phyloP scores from a whole-genome alignment of 805 yeast species.

The Nakazawaea wickerhamii region DNA sequence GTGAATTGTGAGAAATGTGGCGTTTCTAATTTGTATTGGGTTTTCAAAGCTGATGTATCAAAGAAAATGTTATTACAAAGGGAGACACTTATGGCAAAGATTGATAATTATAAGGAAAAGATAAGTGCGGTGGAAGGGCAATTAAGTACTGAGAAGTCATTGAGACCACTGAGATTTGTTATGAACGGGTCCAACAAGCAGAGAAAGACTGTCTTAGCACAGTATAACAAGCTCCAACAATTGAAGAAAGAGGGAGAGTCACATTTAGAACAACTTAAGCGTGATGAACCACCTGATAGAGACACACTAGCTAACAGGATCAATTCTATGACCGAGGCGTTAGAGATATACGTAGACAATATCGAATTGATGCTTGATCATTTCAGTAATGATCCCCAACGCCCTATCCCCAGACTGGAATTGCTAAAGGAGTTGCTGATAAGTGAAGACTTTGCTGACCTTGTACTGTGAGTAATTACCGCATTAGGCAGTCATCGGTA shows the following conservation, averaged over 20 bases:
- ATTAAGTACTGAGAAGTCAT: constrained; percentile 14
- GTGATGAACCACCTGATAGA: constrained; percentile 5
- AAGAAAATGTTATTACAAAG: constrained; percentile 14
- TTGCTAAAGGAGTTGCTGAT: not conserved
- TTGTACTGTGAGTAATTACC: not conserved
- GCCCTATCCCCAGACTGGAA: not conserved
- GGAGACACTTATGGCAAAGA: constrained; percentile 16
- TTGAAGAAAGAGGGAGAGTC: not conserved
- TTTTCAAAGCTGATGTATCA: constrained; percentile 30
- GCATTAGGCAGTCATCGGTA: not conserved
- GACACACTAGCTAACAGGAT: not conserved
- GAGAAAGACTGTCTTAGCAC: not conserved
- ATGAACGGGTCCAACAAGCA: not conserved
- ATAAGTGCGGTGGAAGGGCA: constrained; percentile 15
- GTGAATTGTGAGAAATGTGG: constrained; percentile 54
- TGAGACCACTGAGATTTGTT: not conserved
- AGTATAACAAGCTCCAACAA: not conserved
- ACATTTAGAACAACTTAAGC: constrained; percentile 3
- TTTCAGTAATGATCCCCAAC: not conserved
- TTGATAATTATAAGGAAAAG: constrained; percentile 13
- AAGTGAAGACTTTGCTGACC: not conserved
- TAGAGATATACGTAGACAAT: not conserved
- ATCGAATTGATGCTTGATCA: constrained; percentile 1
- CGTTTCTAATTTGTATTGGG: constrained; percentile 45
- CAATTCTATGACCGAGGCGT: not conserved